Conservation (phyloP, 768 basidiomycete species). For the Tricholoma hemisulphureum region DNA sequence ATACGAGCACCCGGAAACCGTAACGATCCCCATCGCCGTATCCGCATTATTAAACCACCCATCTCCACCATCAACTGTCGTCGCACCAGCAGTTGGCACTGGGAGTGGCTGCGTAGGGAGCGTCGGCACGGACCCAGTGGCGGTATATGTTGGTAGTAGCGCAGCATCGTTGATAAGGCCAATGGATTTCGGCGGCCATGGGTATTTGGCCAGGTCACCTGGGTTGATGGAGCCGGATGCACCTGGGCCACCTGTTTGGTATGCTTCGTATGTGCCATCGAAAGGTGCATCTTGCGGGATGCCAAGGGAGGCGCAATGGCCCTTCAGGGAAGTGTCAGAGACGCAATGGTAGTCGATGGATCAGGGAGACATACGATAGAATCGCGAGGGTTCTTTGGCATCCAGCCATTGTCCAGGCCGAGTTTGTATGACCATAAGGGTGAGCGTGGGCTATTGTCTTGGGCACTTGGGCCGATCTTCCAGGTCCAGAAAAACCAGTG, state of each 20-base stretch:
- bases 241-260: constrained; percentile 60
- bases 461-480: too few relatives aligned
- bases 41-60: constrained; percentile 62
- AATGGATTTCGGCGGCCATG: constrained; percentile 60
- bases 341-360: too few relatives aligned
- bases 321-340: too few relatives aligned
- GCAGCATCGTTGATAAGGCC: constrained; percentile 37
- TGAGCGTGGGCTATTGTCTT: too few relatives aligned
- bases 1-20: constrained; percentile 55
- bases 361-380: constrained; percentile 49
- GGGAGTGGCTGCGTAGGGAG: too few relatives aligned
- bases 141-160: constrained; percentile 64
- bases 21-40: constrained; percentile 42
- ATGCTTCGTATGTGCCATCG: constrained; percentile 37
- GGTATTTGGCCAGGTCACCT: constrained; percentile 34
- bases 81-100: constrained; percentile 43
- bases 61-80: constrained; percentile 35
- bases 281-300: constrained; percentile 22
- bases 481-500: too few relatives aligned
- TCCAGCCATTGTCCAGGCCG: constrained; percentile 60
- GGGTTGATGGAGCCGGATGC: constrained; percentile 50
- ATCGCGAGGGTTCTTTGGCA: too few relatives aligned
- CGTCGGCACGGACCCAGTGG: constrained; percentile 57
- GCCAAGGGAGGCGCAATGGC: too few relatives aligned
- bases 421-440: constrained; percentile 44